phyloP scores from a whole-genome alignment of 2,329 filamentous ascomycete species.

The Colletotrichum melonis region DNA sequence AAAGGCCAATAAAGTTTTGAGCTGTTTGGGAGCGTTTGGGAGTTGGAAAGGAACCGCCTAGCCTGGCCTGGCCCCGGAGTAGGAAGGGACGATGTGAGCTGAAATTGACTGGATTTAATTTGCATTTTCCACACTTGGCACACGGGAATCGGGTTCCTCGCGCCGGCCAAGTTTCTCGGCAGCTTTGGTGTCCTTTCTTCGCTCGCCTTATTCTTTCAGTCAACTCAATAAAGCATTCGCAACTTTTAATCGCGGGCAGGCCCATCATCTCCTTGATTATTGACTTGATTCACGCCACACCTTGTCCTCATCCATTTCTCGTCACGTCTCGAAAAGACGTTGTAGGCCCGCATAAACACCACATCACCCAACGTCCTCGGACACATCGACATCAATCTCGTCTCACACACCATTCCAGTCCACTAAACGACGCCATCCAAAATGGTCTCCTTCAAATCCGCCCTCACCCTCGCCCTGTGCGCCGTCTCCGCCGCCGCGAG shows the following conservation, averaged over 20 bases:
- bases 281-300: not conserved
- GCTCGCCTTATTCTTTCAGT: not conserved
- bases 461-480: conserved; percentile 13
- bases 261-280: not conserved
- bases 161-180: conserved; percentile 31
- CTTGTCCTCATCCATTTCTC: not conserved
- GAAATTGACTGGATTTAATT: not conserved
- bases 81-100: not conserved
- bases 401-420: not conserved
- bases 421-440: not conserved
- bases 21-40: not conserved
- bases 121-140: conserved; percentile 17
- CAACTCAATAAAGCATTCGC: not conserved
- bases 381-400: not conserved
- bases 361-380: not conserved
- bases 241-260: conserved; percentile 3
- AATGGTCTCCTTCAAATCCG: conserved; percentile 32
- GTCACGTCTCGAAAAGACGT: not conserved
- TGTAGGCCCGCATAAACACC: not conserved
- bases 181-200: not conserved
- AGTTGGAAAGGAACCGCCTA: not conserved
- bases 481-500: conserved; percentile 1
- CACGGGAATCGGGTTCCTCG: not conserved
- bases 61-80: not conserved
- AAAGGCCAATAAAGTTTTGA: not conserved